These are phyloP conservation scores for Medakamo hakoo DNA, from an alignment of 139 green algal genomes.

Conservation along the genomic window DNA sequence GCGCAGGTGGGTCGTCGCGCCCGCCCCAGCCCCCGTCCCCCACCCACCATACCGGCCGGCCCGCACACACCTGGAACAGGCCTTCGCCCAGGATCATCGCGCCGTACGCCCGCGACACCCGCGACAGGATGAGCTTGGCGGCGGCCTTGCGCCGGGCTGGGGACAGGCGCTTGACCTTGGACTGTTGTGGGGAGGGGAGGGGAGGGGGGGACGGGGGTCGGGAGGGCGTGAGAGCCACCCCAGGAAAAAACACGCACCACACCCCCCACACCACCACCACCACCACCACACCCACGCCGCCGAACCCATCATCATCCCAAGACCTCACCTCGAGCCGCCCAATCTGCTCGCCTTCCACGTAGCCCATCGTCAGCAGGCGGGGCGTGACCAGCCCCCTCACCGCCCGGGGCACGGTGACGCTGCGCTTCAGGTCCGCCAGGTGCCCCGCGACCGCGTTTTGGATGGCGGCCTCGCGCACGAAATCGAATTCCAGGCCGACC, in stretches of 20 bases:
- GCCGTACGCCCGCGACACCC: slow-evolving; percentile 76
- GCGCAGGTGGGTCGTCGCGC: no score
- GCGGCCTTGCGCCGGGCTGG: slow-evolving; percentile 13
- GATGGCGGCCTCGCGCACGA: slow-evolving; percentile 64
- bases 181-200: slow-evolving; percentile 1
- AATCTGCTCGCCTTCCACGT: slow-evolving; percentile 62
- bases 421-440: slow-evolving; percentile 19
- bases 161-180: slow-evolving; percentile 11
- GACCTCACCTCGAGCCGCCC: slow-evolving; percentile 20
- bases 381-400: slow-evolving; percentile 56
- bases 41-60: no score
- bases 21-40: no score
- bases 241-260: neutral
- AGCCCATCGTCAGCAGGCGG: slow-evolving; percentile 80
- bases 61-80: slow-evolving; percentile 86
- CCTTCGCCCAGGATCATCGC: slow-evolving; percentile 81
- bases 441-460: slow-evolving; percentile 67
- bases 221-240: neutral
- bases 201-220: neutral
- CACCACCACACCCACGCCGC: neutral
- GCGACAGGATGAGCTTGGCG: slow-evolving; percentile 24
- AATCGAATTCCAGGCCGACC: slow-evolving; percentile 82
- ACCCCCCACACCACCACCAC: neutral
- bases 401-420: slow-evolving; percentile 46
- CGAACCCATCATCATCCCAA: neutral